phyloP scores from a whole-genome alignment of 1,284 basidiomycete species.

The Cystobasidium pallidum region DNA sequence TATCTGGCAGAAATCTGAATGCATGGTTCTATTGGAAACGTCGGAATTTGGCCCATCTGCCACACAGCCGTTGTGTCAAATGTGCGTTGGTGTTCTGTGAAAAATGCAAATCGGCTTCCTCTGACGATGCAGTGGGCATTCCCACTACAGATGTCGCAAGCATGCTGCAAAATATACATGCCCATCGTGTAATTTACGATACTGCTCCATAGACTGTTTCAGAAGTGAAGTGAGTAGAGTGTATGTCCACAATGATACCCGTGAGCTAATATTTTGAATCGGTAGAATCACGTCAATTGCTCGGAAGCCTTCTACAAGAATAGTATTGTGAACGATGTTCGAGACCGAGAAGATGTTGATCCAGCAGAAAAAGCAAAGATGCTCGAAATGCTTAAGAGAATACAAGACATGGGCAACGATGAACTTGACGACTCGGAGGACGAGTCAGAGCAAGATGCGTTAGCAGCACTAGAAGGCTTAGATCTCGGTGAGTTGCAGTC shows the following conservation, averaged over 20 bases:
- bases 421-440: conserved; percentile 16
- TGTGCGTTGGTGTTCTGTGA: conserved; percentile 10
- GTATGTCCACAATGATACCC: neutral
- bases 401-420: conserved; percentile 24
- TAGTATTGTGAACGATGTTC: conserved; percentile 31
- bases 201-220: conserved; percentile 77
- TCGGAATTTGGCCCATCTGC: neutral
- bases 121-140: conserved; percentile 4
- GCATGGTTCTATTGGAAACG: neutral
- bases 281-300: conserved; percentile 30
- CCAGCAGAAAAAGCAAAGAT: conserved; percentile 27
- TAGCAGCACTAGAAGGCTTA: conserved; percentile 4
- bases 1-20: neutral
- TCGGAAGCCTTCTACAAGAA: conserved; percentile 41
- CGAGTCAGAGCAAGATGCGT: neutral
- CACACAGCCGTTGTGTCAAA: conserved; percentile 30
- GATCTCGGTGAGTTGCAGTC: conserved; percentile 24
- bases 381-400: conserved; percentile 39
- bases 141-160: conserved; percentile 65
- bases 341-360: conserved; percentile 30
- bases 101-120: neutral
- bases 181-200: conserved; percentile 73
- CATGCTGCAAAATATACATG: conserved; percentile 78
- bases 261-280: neutral
- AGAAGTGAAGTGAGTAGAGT: conserved; percentile 54